Percentiles rank a stretch among this genome's conserved stretches.
phyloP scores from a whole-genome alignment of 768 basidiomycete genomes.

The Chlorophyllum brunneum region DNA sequence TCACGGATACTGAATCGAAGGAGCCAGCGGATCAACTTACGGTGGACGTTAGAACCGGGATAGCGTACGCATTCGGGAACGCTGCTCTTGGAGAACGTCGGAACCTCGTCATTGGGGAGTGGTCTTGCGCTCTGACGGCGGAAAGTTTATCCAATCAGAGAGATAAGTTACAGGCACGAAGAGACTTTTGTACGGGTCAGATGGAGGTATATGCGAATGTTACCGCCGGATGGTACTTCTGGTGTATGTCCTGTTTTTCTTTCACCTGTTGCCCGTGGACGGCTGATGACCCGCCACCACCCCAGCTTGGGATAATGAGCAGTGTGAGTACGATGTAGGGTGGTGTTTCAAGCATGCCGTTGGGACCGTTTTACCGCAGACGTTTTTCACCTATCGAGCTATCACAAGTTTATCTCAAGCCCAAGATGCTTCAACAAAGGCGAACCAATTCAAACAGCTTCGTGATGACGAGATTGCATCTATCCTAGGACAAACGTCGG shows the following conservation, averaged over 20 bases:
- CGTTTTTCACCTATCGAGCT: slow-evolving; percentile 52
- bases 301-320: slow-evolving; percentile 59
- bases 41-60: slow-evolving; percentile 35
- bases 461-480: slow-evolving; percentile 14
- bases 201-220: slow-evolving; percentile 51
- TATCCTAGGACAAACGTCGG: slow-evolving; percentile 11
- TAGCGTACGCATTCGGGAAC: slow-evolving; percentile 29
- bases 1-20: slow-evolving; percentile 46
- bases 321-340: slow-evolving; percentile 51
- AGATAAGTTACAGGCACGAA: slow-evolving; percentile 40
- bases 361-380: slow-evolving; percentile 49
- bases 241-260: slow-evolving; percentile 44
- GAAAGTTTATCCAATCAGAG: slow-evolving; percentile 46
- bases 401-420: slow-evolving; percentile 8
- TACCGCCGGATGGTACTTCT: slow-evolving; percentile 66
- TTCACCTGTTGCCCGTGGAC: not conserved
- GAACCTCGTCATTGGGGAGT: slow-evolving; percentile 76
- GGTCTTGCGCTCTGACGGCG: slow-evolving; percentile 74
- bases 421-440: slow-evolving; percentile 6
- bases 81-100: slow-evolving; percentile 24
- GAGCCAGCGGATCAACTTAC: slow-evolving; percentile 57
- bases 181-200: slow-evolving; percentile 54
- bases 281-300: not conserved
- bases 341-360: slow-evolving; percentile 71
- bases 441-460: slow-evolving; percentile 13